These are phyloP conservation scores for Aspergillus kassunensis DNA, from an alignment of 495 filamentous ascomycete genomes.

Conservation along the genomic window DNA sequence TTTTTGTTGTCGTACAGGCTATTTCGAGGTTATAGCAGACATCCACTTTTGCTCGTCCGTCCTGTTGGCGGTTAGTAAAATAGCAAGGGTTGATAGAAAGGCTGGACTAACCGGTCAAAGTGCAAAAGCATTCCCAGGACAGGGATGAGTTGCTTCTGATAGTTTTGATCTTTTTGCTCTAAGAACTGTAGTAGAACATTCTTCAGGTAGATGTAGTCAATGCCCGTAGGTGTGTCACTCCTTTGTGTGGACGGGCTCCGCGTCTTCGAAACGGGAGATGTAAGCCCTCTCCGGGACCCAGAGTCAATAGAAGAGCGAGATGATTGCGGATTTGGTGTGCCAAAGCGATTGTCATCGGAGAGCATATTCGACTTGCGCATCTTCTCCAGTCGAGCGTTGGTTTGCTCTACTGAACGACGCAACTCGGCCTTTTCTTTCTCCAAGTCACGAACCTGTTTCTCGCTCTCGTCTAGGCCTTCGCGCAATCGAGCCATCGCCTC, in stretches of 20 bases:
- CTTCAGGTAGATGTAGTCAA: conserved; percentile 88
- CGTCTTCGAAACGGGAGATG: conserved; percentile 35
- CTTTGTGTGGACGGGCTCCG: conserved; percentile 38
- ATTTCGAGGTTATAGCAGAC: conserved; percentile 62
- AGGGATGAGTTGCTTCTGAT: conserved; percentile 85
- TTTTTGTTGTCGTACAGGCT: neutral
- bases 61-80: conserved; percentile 38
- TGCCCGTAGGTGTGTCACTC: conserved; percentile 39
- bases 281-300: conserved; percentile 37
- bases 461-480: conserved; percentile 78
- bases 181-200: conserved; percentile 93
- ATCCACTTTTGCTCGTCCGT: conserved; percentile 88
- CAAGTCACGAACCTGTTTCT: conserved; percentile 72
- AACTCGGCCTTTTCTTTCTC: conserved; percentile 80
- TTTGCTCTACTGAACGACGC: conserved; percentile 70
- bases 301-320: conserved; percentile 67
- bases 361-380: conserved; percentile 59
- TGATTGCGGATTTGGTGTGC: conserved; percentile 46
- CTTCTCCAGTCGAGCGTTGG: conserved; percentile 71
- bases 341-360: conserved; percentile 39
- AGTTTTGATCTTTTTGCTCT: conserved; percentile 88
- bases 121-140: conserved; percentile 86
- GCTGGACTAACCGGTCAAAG: conserved; percentile 72
- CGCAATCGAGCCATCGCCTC: conserved; percentile 74
- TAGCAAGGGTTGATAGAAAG: too few species aligned